Conservation (phyloP, 495 filamentous ascomycete species). For the Talaromyces trachyspermus region DNA sequence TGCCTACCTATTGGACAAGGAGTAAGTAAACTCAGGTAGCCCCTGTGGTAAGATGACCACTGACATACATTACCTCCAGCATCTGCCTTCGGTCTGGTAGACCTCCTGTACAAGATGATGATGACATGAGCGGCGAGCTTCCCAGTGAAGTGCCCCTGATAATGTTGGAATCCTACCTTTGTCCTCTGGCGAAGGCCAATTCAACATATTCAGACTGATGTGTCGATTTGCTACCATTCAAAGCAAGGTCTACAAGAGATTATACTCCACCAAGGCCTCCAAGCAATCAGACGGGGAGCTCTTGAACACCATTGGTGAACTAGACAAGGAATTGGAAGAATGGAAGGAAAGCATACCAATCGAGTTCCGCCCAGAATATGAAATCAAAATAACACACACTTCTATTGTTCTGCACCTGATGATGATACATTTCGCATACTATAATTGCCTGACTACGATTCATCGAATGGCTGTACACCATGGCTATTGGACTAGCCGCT, state of each 20-base stretch:
- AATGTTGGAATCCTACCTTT: conserved; percentile 90
- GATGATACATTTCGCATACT: conserved; percentile 91
- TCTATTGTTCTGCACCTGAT: conserved; percentile 88
- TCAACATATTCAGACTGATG: conserved; percentile 89
- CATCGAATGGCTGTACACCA: conserved; percentile 98
- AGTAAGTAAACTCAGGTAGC: conserved; percentile 42
- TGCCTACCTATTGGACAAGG: conserved; percentile 91
- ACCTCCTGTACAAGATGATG: conserved; percentile 91
- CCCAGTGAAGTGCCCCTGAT: conserved; percentile 87
- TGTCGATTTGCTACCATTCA: conserved; percentile 87
- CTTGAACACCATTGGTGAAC: conserved; percentile 90
- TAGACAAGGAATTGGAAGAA: conserved; percentile 85
- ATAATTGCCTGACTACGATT: conserved; percentile 95
- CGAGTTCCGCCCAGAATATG: conserved; percentile 90
- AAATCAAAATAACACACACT: conserved; percentile 84
- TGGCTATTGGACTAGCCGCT: conserved; percentile 92
- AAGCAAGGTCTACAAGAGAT: conserved; percentile 85
- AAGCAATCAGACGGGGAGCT: conserved; percentile 91
- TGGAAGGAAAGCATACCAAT: conserved; percentile 95
- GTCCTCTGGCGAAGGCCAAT: conserved; percentile 81
- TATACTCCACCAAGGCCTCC: conserved; percentile 88
- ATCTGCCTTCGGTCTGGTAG: conserved; percentile 87
- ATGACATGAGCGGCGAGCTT: conserved; percentile 96
- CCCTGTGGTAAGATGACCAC: not conserved
- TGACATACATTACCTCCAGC: conserved; percentile 25